Percentiles rank a stretch among this genome's conserved stretches.
phyloP scores from a whole-genome alignment of 75 land plant species.

The Gnetum montanum region DNA sequence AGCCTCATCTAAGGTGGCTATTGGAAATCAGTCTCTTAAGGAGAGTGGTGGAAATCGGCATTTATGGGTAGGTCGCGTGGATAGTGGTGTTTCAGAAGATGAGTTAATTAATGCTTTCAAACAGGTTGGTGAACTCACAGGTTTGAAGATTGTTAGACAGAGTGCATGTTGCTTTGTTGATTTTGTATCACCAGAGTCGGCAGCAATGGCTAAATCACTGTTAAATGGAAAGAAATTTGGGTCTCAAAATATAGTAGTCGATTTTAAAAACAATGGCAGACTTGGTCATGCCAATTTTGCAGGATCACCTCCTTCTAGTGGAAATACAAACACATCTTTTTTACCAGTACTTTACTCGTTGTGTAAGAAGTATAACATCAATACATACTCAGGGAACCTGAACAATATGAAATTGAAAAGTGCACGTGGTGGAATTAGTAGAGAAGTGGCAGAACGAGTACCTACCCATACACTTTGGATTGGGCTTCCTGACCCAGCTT shows the following conservation, averaged over 20 bases:
- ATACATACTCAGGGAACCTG: constrained; percentile 11
- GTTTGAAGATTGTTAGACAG: constrained; percentile 43
- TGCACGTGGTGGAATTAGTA: constrained; percentile 11
- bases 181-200: constrained; percentile 40
- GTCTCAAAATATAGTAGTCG: constrained; percentile 29
- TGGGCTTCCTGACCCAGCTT: constrained; percentile 36
- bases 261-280: constrained; percentile 29
- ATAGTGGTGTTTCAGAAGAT: constrained; percentile 31
- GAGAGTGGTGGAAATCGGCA: constrained; percentile 26
- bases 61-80: constrained; percentile 40
- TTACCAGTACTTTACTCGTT: constrained; percentile 33
- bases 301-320: constrained; percentile 37
- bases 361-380: constrained; percentile 34
- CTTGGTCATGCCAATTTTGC: constrained; percentile 17
- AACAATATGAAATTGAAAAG: constrained; percentile 10
- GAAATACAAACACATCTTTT: constrained; percentile 12
- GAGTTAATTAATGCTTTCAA: constrained; percentile 40
- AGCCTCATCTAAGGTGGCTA: constrained; percentile 6
- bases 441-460: constrained; percentile 26
- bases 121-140: constrained; percentile 38
- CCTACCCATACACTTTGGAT: constrained; percentile 52
- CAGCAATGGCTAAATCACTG: constrained; percentile 35
- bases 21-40: constrained; percentile 11
- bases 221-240: constrained; percentile 52
- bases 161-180: constrained; percentile 36